Evolutionary conservation across 257 asterid genomes (phyloP).

Genomic region (Solanum acaule): DNA sequence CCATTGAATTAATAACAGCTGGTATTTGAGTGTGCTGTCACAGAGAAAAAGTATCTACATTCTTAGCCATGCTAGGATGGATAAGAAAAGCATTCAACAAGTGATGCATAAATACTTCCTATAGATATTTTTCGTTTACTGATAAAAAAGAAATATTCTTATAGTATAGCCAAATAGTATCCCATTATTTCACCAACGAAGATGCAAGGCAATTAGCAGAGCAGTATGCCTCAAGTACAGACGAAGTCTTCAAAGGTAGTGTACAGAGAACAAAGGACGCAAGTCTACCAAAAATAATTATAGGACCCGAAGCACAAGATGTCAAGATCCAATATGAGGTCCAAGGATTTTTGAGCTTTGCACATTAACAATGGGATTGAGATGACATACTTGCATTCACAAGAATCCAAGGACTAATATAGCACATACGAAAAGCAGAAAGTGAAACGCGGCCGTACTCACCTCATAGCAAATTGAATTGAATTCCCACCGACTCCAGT

Average conservation of each 20-base stretch:
- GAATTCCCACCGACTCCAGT: conserved; percentile 96
- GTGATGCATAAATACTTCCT: background rate
- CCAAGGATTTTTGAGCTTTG: background rate
- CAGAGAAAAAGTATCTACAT: background rate
- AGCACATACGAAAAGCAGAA: background rate
- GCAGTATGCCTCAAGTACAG: background rate
- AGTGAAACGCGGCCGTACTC: background rate
- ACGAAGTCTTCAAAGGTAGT: background rate
- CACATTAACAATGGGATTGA: background rate
- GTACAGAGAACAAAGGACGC: background rate
- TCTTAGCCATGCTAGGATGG: background rate
- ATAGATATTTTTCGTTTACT: background rate
- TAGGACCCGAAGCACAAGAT: background rate
- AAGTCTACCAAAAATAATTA: background rate
- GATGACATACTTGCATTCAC: background rate
- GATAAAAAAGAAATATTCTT: background rate
- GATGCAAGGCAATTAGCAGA: background rate
- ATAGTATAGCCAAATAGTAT: background rate
- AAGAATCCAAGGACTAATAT: background rate
- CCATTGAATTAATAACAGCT: background rate
- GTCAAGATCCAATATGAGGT: background rate
- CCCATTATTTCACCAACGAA: background rate
- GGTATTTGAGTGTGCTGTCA: background rate
- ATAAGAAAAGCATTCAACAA: background rate
- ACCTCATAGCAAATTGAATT: conserved; percentile 86